Evolutionary conservation across 2,329 filamentous ascomycete genomes (phyloP), one percentile per base, ranked within the genome.

Genomic region (Cladosporium sp.): DNA sequence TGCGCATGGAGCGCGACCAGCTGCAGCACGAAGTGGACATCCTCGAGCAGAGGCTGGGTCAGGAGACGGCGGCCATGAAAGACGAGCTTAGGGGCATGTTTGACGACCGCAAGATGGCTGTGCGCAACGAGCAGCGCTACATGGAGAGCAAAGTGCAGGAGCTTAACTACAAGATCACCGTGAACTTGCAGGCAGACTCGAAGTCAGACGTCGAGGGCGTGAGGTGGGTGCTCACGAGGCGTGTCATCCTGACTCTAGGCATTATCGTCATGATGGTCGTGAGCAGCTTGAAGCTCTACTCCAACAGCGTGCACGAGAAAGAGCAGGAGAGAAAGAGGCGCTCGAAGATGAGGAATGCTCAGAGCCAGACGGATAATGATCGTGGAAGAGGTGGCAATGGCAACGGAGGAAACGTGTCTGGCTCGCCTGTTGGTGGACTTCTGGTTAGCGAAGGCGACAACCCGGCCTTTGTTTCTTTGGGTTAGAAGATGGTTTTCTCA

Each of bases 1-100:
- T 92, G 80, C 87, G 93, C 40, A 89, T 92, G 69, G 91, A 97
- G 75, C 85, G 95, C 49, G 92, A 90, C 4, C 88, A 93, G 58
- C 79, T 99, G 69, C 93, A 97, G 80, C 93, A 97, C 76, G 95
- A 98, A 77, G 89, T 93, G n/a, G 95, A 99, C 77, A 96, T 97
- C 21, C 78, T 97, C 64, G 89, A 87, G 64, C 95, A 98, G 80
- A 86, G 89, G 57, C 82, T 97, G 66, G 91, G 88, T 37, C 93
- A 97, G 78, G 93, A 98, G 76, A 83, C 93, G 29, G 80, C 88
- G 64, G 90, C 86, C 37, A 81, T 98, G 66, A 95, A 92, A 72
- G 94, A 99, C 75, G 92, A 93, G 64, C 85, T 98, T n/a, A 92
- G 93, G 76, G 94, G 92, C 65, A 90, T 97, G 85, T 97, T 98